Evolutionary conservation across 768 basidiomycete genomes (phyloP), one percentile per base, ranked within the genome.

Genomic region (Boletus fagicola): DNA sequence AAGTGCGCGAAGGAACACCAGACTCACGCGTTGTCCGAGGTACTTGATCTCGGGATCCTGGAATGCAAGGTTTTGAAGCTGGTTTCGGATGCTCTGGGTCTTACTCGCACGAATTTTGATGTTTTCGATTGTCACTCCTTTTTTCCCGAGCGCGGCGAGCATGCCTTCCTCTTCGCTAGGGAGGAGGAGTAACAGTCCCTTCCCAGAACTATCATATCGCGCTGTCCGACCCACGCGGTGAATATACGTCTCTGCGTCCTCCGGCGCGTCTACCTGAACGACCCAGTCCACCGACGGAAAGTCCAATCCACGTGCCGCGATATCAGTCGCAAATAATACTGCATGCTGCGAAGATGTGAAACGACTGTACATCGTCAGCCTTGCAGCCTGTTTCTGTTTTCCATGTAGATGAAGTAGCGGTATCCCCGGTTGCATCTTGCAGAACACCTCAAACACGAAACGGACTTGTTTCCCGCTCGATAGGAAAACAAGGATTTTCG

Each of bases 281-380:
- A 99, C 96, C 96, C 96, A 98, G 72, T 97, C 92, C 22, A 99
- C 87, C 0, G 90, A 82, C 5, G 97, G 96, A 74, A 99, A 99
- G 74, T 99, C 96, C 55, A 98, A 78, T 1, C 96, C 96, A 56
- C 96, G 86, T 5, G 96, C 93, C 36, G 96, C 96, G 58, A 99
- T 88, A 68, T 99, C 96, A 12, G 96, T 99, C 18, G 95, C 94
- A 65, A 99, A 88, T 22, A 98, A 79, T 7, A 96, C 83, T 2
- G 94, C 88, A 63, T 94, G 86, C 62, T 87, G 85, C 45, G 87
- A 86, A 3, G 83, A 75, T 3, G 88, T 89, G 76, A 97, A 99
- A 43, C 86, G 87, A 65, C 83, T 81, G 70, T 92, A 98, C 76
- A 90, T 88, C 48, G 82, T 78, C 53, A 98, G 74, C 47, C 96